phyloP scores from a whole-genome alignment of 2,329 filamentous ascomycete genomes.

The Talaromyces sp. region DNA sequence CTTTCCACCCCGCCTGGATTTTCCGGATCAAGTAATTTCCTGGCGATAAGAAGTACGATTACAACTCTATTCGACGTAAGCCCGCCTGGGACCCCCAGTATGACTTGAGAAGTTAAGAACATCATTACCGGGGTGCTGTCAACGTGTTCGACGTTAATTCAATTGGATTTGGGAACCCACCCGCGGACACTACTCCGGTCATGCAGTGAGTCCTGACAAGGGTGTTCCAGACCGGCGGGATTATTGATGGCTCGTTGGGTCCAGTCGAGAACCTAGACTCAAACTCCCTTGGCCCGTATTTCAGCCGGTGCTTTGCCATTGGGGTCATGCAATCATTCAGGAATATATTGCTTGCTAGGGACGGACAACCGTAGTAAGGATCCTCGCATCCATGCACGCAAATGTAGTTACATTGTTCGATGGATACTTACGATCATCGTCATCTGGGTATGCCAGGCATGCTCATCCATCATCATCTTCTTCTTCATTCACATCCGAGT shows the following conservation, averaged over 20 bases:
- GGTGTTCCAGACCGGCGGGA: constrained; percentile 1
- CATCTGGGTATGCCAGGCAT: background rate
- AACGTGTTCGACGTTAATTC: constrained; percentile 1
- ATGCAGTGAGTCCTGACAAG: background rate
- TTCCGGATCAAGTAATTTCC: background rate
- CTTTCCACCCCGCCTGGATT: background rate
- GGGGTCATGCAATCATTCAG: background rate
- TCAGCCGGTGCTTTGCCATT: background rate
- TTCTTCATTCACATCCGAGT: background rate
- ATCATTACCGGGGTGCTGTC: background rate
- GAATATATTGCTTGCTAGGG: background rate
- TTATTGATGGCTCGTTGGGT: background rate
- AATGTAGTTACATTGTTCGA: background rate
- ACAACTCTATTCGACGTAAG: background rate
- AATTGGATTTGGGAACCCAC: background rate
- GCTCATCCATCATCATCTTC: background rate
- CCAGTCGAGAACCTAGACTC: background rate
- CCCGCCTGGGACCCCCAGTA: background rate
- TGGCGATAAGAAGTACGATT: background rate
- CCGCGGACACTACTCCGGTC: background rate
- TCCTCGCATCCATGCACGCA: background rate
- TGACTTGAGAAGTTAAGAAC: no score
- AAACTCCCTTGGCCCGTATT: background rate
- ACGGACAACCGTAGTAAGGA: background rate
- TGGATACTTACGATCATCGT: background rate